Evolutionary conservation across 2,329 filamentous ascomycete genomes (phyloP).

Genomic region (Aspergillus piperis): DNA sequence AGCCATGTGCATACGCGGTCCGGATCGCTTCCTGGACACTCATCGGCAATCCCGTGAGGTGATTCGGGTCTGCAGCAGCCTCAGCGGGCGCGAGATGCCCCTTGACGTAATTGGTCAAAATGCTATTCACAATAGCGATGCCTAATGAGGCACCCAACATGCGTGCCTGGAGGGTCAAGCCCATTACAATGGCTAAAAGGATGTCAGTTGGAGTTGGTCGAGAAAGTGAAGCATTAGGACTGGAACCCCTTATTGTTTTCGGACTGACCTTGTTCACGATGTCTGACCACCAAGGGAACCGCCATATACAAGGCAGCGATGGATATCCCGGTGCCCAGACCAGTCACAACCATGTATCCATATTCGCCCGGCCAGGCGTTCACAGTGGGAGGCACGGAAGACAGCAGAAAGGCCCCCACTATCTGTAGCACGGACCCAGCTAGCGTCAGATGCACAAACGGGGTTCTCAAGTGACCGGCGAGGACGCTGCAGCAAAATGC

Average conservation of each 20-base stretch:
- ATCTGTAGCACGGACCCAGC: constrained; percentile 17
- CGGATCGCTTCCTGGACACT: constrained; percentile 11
- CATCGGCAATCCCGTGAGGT: constrained; percentile 5
- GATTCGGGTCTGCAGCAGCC: constrained; percentile 6
- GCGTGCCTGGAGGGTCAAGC: constrained; percentile 42
- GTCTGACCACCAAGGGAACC: constrained; percentile 17
- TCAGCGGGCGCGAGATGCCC: constrained; percentile 8
- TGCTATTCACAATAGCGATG: constrained; percentile 38
- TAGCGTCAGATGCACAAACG: constrained; percentile 19
- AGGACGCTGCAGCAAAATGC: constrained; percentile 17
- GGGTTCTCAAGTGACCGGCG: constrained; percentile 12
- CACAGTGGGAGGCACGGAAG: constrained; percentile 7
- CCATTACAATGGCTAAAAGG: constrained; percentile 33
- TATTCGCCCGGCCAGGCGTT: constrained; percentile 25
- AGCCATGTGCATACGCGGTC: constrained; percentile 18
- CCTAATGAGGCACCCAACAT: constrained; percentile 43
- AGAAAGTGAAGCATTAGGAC: not conserved
- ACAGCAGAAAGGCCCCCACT: constrained; percentile 21
- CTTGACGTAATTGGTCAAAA: constrained; percentile 21
- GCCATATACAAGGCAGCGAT: constrained; percentile 21
- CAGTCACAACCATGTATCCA: constrained; percentile 21
- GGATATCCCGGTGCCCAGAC: constrained; percentile 17
- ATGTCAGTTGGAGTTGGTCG: not conserved
- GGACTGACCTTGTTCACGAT: constrained; percentile 22
- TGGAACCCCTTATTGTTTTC: not conserved